Evolutionary conservation across 805 yeast genomes (phyloP), one percentile per base, ranked within the genome.

Genomic region (Nakazawaea ambrosiae): DNA sequence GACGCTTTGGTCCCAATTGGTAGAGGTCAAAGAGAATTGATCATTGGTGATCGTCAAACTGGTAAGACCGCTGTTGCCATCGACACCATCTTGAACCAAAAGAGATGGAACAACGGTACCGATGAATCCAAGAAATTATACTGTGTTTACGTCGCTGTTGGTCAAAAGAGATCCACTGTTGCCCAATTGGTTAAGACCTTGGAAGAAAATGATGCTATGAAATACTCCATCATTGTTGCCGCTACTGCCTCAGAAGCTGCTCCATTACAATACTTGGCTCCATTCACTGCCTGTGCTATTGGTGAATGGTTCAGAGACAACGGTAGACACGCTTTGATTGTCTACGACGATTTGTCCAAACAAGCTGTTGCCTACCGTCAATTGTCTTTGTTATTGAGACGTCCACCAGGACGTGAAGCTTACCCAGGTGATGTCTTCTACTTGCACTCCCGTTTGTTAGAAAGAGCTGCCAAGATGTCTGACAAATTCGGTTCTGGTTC

Each of bases 301-400:
- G 96, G 97, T 76, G 99, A 92, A 78, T 92, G 98, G 98, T 92
- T 92, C 94, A 87, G 98, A 81, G 99, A 92, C 79, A 92, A 90
- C 71, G 96, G 96, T 66, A 85, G 71, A 68, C 97, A 92, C 72
- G 94, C 97, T 57, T 75, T 90, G 73, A 92, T 90, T 69, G 73
- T 87, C 81, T 90, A 75, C 73, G 97, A 90, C 69, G 97, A 90
- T 73, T 81, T 90, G 74, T 90, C 97, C 63, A 90, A 90, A 78
- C 97, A 90, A 77, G 97, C 97, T 53, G 97, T 90, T 66, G 97
- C 97, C 55, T 90, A 90, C 87, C 94, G 97, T 80, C 97, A 90
- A 78, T 82, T 90, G 75, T 90, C 97, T 48, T 80, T 90, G 68
- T 75, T 89, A 68, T 80, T 88, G 73, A 87, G 96, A 78, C 84